Percentiles rank a stretch among this genome's conserved stretches.
phyloP scores from a whole-genome alignment of 768 basidiomycete species.

The Boletus tylopilopsis region DNA sequence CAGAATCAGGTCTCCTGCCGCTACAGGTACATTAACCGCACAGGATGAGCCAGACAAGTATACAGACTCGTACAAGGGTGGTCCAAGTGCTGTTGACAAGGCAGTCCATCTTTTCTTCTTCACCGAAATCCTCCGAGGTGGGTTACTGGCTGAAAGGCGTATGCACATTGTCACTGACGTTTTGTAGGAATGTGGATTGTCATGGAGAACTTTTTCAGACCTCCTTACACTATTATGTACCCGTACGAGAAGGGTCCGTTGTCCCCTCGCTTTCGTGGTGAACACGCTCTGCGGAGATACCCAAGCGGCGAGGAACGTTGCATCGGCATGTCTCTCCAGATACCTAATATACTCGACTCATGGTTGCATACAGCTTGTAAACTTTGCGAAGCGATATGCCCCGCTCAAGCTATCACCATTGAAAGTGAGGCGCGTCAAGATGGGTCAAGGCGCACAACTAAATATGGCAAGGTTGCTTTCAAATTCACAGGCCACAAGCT shows the following conservation, averaged over 20 bases:
- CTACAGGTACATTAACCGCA: constrained; percentile 34
- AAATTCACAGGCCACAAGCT: neutral
- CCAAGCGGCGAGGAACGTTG: constrained; percentile 98
- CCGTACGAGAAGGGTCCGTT: constrained; percentile 98
- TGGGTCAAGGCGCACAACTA: constrained; percentile 93
- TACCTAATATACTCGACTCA: constrained; percentile 4
- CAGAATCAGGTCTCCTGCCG: constrained; percentile 31
- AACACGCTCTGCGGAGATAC: constrained; percentile 95
- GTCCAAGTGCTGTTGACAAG: constrained; percentile 92
- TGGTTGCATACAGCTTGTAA: constrained; percentile 73
- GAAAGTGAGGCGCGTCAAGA: constrained; percentile 96
- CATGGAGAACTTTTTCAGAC: constrained; percentile 84
- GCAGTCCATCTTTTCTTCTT: constrained; percentile 97
- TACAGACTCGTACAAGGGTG: constrained; percentile 67
- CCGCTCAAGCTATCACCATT: constrained; percentile 98
- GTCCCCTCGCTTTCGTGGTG: constrained; percentile 96
- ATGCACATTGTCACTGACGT: constrained; percentile 7
- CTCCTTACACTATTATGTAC: constrained; percentile 98
- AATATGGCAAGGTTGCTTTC: constrained; percentile 69
- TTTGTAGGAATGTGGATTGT: constrained; percentile 95
- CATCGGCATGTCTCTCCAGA: constrained; percentile 65
- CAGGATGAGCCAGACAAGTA: constrained; percentile 46
- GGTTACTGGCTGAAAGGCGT: constrained; percentile 22
- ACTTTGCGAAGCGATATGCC: constrained; percentile 98
- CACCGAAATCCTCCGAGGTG: constrained; percentile 95